Percentiles rank a stretch among this genome's conserved stretches.
These are phyloP conservation scores for Castanea sativa DNA, from an alignment of 306 rosid species.

Conservation along the genomic window DNA sequence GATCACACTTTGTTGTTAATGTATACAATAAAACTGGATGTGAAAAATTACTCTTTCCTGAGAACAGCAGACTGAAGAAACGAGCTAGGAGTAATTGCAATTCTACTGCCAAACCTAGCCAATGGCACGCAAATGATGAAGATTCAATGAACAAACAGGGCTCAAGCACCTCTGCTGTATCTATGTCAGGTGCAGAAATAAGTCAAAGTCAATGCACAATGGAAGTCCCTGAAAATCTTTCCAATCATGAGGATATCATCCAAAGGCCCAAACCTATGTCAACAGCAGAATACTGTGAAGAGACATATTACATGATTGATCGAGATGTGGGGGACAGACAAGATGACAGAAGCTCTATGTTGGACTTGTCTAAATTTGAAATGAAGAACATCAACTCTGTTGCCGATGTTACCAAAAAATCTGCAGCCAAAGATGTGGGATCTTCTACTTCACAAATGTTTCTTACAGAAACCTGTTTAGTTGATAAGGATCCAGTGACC, in stretches of 20 bases:
- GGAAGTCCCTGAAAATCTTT: constrained; percentile 13
- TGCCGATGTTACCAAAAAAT: constrained; percentile 6
- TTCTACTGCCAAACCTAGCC: constrained; percentile 12
- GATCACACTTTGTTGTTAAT: constrained; percentile 46
- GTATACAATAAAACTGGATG: constrained; percentile 49
- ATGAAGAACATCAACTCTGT: constrained; percentile 10
- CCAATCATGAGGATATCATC: constrained; percentile 3
- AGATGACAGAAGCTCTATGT: constrained; percentile 19
- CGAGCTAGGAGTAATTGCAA: constrained; percentile 17
- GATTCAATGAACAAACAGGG: constrained; percentile 4
- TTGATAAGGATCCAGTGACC: constrained; percentile 12
- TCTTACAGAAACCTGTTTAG: constrained; percentile 17
- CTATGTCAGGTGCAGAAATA: constrained; percentile 15
- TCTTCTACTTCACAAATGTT: constrained; percentile 6
- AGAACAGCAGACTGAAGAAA: constrained; percentile 17
- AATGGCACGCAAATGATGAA: neutral
- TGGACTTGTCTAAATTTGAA: constrained; percentile 42
- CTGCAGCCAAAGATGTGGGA: constrained; percentile 7
- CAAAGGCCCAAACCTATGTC: constrained; percentile 1
- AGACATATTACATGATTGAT: constrained; percentile 25
- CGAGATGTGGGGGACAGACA: constrained; percentile 22
- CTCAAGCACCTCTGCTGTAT: constrained; percentile 17
- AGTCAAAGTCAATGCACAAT: neutral
- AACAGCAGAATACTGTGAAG: constrained; percentile 34
- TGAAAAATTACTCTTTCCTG: constrained; percentile 42